phyloP scores from a whole-genome alignment of 176 grass and related monocot genomes.

The Guadua angustifolia region DNA sequence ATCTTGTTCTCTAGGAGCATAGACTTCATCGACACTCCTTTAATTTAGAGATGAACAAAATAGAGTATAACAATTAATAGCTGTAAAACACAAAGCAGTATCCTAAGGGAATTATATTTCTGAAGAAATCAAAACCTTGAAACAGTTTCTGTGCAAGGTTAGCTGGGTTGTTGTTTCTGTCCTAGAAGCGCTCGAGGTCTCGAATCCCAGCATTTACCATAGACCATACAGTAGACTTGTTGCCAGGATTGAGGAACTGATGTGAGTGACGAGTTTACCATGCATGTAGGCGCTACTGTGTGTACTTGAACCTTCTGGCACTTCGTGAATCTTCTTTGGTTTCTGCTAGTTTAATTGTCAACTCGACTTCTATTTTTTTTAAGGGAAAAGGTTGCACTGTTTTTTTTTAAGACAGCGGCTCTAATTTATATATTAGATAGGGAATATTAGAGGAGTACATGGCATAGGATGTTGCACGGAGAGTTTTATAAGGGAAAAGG shows the following conservation, averaged over 20 bases:
- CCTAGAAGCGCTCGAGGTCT: slow-evolving; percentile 21
- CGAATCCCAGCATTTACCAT: slow-evolving; percentile 1
- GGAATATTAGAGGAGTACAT: too few species aligned
- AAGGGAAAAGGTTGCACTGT: too few species aligned
- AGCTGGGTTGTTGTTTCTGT: neutral
- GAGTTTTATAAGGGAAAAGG: too few species aligned
- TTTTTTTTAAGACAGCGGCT: too few species aligned
- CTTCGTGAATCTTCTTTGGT: neutral
- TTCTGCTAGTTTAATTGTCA: neutral
- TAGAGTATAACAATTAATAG: neutral
- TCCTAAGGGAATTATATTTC: neutral
- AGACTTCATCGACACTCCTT: neutral
- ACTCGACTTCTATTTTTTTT: too few species aligned
- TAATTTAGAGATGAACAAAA: too few species aligned
- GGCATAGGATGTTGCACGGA: too few species aligned
- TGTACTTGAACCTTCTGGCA: neutral
- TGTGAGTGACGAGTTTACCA: neutral
- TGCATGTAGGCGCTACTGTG: neutral
- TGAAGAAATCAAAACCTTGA: neutral
- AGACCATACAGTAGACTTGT: neutral
- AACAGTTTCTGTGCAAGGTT: neutral
- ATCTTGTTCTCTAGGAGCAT: neutral
- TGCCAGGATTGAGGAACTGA: neutral
- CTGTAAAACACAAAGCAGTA: neutral
- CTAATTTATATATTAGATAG: too few species aligned